Evolutionary conservation across 1,284 basidiomycete genomes (phyloP).

Genomic region (Mycena citricolor): DNA sequence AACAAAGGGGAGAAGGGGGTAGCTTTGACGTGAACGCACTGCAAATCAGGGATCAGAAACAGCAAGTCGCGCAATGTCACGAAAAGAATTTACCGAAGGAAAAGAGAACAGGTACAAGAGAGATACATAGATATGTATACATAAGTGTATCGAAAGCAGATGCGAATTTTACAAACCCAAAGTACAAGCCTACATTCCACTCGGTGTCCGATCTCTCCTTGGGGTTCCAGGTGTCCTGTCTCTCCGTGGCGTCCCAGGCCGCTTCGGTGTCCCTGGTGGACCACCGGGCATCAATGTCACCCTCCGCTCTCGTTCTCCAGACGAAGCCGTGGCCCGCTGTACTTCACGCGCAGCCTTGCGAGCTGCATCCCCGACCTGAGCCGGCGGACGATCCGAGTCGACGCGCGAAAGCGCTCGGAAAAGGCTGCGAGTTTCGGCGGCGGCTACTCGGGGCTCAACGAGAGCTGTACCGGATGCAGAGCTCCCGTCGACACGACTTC

Average conservation of each 20-base stretch:
- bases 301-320: slow-evolving; percentile 42
- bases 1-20: too few relatives aligned
- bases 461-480: slow-evolving; percentile 21
- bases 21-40: too few relatives aligned
- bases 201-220: slow-evolving; percentile 2
- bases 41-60: too few relatives aligned
- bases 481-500: slow-evolving; percentile 10
- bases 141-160: too few relatives aligned
- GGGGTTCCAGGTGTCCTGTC: slow-evolving; percentile 43
- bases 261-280: slow-evolving; percentile 61
- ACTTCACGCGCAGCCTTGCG: slow-evolving; percentile 67
- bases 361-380: slow-evolving; percentile 64
- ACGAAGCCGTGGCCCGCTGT: slow-evolving; percentile 55
- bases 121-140: too few relatives aligned
- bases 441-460: slow-evolving; percentile 21
- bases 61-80: too few relatives aligned
- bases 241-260: slow-evolving; percentile 63
- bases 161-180: too few relatives aligned
- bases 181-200: too few relatives aligned
- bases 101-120: too few relatives aligned
- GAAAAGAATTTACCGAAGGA: too few relatives aligned
- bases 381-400: slow-evolving; percentile 60
- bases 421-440: slow-evolving; percentile 52
- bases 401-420: slow-evolving; percentile 64
- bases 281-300: slow-evolving; percentile 64